Evolutionary conservation across 2,329 filamentous ascomycete genomes (phyloP), one percentile per base, ranked within the genome.

Genomic region (Dactylellina sp.): DNA sequence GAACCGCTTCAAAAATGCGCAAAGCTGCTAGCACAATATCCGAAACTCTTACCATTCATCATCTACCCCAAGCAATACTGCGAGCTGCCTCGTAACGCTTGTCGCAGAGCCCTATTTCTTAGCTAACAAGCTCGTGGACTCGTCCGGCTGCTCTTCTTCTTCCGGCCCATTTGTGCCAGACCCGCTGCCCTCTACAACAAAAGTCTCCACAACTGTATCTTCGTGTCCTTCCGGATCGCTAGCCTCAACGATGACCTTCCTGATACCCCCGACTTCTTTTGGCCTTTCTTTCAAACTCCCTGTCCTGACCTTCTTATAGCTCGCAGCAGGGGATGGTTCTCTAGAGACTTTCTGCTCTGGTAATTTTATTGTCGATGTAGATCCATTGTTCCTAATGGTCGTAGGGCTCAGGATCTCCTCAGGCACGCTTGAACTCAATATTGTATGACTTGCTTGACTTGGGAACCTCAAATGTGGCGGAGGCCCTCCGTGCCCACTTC

Each of bases 281-380:
- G 91, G 83, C 74, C 90, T 91, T 80, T 93, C 90, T 0, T 90
- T 92, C 77, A 93, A 92, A 79, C 89, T 91, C 24, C 91, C 91
- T 76, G 89, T 91, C 66, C 89, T 85, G 1, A 55, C 62, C 28
- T 75, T 75, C 42, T 75, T 75, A 35, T 63, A 75, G 4, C 89
- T 88, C 2, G 84, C 83, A 7, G 85, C 83, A 35, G 82, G 82
- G 55, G 81, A 81, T 16, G 80, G 78, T 40, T 82, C 81, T 25
- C 76, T 81, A 78, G 76, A 79, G 61, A 77, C 80, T 65, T 76
- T 76, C n/a, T 76, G 77, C 37, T 76, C 76, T 5, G 78, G 79
- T 18, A 77, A 75, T 40, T 79, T 75, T 72, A 76, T 61, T 46
- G 66, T 77, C 71, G 75, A 77, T 77, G 76, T 77, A 16, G 32